Base-by-base conservation (phyloP, 169 alveolate genomes). In the Plasmodium ovale region DNA sequence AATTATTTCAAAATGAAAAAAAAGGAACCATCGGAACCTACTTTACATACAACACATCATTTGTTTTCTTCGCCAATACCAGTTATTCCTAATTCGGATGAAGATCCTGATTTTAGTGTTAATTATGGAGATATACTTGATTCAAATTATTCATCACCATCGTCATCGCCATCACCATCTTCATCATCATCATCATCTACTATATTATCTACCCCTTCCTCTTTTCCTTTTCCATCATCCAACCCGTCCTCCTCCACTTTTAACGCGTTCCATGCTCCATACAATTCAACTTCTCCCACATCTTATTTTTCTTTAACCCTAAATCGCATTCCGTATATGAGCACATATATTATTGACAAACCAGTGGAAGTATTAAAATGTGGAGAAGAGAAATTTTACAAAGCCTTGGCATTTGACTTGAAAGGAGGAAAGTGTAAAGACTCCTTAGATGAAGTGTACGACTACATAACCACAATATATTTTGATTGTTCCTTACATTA, bases 391-490 rank as follows among this genome's bases (percentile, higher is more conserved):
- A 68, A 70, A 25, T 85, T 85, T 71, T 85, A 85, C 31, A 85
- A 85, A 35, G 74, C 73, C n/a, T 69, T 85, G 56, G 87, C 91
- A 0, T 5, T 85, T 39, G 91, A 85, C 58, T 69, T 85, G 33
- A 85, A 58, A 60, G 91, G 91, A 68, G 91, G 54, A 29, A 69
- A 60, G 49, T 85, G 91, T 31, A 85, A 47, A 70, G 71, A 68
- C 21, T 69, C 82, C 2, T 62, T 85, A 68, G 74, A 59, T 19
- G 87, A 85, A 39, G 64, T 68, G 14, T 53, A 85, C 49, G 85
- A 85, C 58, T 58, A 68, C 27, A 27, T 69, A 54, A 85, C 91
- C 3, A 85, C 91, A 6, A 85, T 85, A 3, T 85, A 85, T 59
- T 85, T 85, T 39, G 91, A 68, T 33, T 85, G 91, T 33, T 85